phyloP scores from a whole-genome alignment of 352 stramenopile genomes.

The Phytophthora cactorum region DNA sequence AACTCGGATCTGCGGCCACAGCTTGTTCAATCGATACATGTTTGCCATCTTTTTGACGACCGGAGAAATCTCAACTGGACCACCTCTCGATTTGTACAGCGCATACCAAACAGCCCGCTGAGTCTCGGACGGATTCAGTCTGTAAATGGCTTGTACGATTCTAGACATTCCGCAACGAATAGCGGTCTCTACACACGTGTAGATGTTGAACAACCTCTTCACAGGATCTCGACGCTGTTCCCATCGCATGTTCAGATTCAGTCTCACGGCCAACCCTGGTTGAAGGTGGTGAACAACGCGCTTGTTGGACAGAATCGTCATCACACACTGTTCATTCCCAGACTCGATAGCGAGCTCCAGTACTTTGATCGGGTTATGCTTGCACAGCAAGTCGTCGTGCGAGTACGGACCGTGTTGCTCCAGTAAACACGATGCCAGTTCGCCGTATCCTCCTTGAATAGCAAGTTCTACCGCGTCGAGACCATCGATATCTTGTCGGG shows the following conservation, averaged over 20 bases:
- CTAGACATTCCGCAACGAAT: slow-evolving; percentile 4
- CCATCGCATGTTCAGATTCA: slow-evolving; percentile 16
- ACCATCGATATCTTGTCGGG: slow-evolving; percentile 6
- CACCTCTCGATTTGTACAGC: background rate
- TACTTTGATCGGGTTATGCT: slow-evolving; percentile 16
- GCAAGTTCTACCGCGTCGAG: slow-evolving; percentile 22
- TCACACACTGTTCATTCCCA: slow-evolving; percentile 8
- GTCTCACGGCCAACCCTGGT: background rate
- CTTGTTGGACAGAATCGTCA: slow-evolving; percentile 10
- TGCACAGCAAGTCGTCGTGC: slow-evolving; percentile 11
- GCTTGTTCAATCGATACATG: background rate
- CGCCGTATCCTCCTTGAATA: slow-evolving; percentile 16
- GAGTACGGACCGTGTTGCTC: background rate
- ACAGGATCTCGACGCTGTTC: slow-evolving; percentile 1
- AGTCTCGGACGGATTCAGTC: slow-evolving; percentile 16
- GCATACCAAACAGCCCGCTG: slow-evolving; percentile 22
- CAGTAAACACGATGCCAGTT: slow-evolving; percentile 15
- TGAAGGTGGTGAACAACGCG: slow-evolving; percentile 15
- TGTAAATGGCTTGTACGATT: slow-evolving; percentile 9
- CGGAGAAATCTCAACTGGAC: background rate
- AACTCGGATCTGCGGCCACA: slow-evolving; percentile 14
- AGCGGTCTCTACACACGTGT: slow-evolving; percentile 19
- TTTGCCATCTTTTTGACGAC: background rate
- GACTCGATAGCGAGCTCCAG: slow-evolving; percentile 28
- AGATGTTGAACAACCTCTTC: slow-evolving; percentile 22